Conservation (phyloP, 805 yeast genomes). For the Myxozyma mucilagina region DNA sequence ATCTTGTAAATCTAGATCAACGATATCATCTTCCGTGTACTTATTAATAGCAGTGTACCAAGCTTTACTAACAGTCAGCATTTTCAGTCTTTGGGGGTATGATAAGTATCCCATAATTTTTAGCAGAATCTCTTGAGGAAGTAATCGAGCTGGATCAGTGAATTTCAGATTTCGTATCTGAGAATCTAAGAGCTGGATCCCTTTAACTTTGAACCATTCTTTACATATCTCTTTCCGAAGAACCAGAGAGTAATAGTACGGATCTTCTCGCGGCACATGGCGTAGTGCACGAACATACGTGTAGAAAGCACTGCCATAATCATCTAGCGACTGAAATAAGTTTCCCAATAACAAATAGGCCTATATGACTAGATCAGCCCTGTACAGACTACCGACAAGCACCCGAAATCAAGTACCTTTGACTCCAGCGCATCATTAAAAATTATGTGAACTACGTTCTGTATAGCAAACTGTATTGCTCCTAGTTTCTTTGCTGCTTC, state of each 20-base stretch:
- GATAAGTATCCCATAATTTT: slow-evolving; percentile 9
- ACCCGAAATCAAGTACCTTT: neutral
- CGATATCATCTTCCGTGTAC: neutral
- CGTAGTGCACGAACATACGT: slow-evolving; percentile 2
- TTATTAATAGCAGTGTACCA: neutral
- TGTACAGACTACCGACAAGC: neutral
- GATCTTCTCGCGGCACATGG: neutral
- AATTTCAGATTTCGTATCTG: neutral
- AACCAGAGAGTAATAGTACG: neutral
- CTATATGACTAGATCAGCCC: neutral
- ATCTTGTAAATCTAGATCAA: neutral
- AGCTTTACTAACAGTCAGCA: neutral
- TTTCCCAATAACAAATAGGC: slow-evolving; percentile 2
- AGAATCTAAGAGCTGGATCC: neutral
- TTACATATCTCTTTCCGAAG: neutral
- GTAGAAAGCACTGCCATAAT: neutral
- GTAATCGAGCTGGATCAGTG: neutral
- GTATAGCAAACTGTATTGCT: slow-evolving; percentile 6
- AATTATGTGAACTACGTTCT: slow-evolving; percentile 7
- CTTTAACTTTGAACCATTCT: neutral
- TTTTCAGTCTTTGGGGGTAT: neutral
- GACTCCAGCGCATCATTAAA: neutral
- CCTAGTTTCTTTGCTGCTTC: slow-evolving; percentile 5
- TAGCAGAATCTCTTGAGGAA: slow-evolving; percentile 11
- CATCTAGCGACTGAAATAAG: slow-evolving; percentile 1